Evolutionary conservation across 2,329 filamentous ascomycete genomes (phyloP).

Genomic region (Akanthomyces uredinophilus): DNA sequence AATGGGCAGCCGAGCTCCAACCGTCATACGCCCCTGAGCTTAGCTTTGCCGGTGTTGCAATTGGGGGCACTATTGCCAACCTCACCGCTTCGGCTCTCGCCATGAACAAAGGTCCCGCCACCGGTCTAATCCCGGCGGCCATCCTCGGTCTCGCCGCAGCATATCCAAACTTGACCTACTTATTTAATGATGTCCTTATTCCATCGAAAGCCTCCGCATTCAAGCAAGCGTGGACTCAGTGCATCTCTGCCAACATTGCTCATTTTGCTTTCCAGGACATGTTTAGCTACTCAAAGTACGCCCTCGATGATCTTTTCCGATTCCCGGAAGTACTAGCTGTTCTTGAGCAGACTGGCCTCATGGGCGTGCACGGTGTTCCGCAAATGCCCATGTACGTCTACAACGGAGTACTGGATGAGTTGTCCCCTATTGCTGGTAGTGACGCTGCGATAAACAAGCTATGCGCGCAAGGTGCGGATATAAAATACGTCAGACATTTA

Average conservation of each 20-base stretch:
- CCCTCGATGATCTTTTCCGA: background rate
- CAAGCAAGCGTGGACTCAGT: background rate
- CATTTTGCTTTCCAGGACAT: background rate
- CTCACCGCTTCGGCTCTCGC: constrained; percentile 28
- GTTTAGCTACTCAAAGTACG: constrained; percentile 1
- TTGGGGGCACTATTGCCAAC: constrained; percentile 44
- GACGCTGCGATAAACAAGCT: background rate
- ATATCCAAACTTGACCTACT: constrained; percentile 17
- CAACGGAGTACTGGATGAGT: background rate
- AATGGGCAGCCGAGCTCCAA: constrained; percentile 48
- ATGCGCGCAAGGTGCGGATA: background rate
- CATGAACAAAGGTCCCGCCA: constrained; percentile 23
- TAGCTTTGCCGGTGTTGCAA: constrained; percentile 40
- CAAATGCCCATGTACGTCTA: background rate
- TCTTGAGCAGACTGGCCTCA: background rate
- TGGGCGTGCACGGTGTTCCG: background rate
- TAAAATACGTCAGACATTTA: background rate
- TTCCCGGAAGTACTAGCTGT: background rate
- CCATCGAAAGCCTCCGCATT: background rate
- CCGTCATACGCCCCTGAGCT: constrained; percentile 49
- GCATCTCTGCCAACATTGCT: background rate
- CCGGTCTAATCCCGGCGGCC: constrained; percentile 16
- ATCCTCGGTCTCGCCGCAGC: constrained; percentile 22
- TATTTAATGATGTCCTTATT: background rate
- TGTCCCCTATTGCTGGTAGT: background rate